These are phyloP conservation scores for Cladosporium cucumerinum DNA, from an alignment of 2,329 filamentous ascomycete genomes.

Conservation along the genomic window DNA sequence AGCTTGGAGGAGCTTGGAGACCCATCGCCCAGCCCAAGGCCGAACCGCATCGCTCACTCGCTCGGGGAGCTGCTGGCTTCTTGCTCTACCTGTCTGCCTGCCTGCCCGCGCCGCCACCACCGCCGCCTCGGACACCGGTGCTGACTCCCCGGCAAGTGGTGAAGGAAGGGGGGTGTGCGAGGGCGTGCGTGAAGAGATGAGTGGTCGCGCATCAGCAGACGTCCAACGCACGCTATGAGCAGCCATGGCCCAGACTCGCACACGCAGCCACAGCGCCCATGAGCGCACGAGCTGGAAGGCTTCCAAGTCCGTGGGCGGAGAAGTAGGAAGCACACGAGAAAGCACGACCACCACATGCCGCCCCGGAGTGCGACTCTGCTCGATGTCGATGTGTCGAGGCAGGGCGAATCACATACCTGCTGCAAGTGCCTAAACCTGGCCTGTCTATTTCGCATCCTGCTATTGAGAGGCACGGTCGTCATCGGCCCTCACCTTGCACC, in stretches of 20 bases:
- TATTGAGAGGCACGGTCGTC: not conserved
- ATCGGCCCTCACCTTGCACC: not conserved
- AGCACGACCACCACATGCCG: not conserved
- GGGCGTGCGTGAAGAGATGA: slow-evolving; percentile 1
- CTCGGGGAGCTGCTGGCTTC: not conserved
- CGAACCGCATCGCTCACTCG: not conserved
- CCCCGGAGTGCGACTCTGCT: not conserved
- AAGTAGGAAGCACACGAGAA: not conserved
- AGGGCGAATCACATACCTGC: not conserved
- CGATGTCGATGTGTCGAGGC: not conserved
- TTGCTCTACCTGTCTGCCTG: not conserved
- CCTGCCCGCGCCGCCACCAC: no score
- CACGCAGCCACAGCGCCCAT: not conserved
- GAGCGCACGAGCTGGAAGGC: not conserved
- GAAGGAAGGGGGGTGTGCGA: not conserved
- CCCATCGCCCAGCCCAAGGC: not conserved
- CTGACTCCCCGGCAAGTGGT: not conserved
- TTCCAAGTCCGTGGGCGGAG: not conserved
- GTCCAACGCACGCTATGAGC: not conserved
- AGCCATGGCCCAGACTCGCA: not conserved
- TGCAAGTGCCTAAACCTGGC: not conserved
- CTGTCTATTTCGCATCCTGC: not conserved
- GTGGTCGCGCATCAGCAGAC: not conserved
- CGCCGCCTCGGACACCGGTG: not conserved
- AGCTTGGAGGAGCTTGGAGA: not conserved